These are phyloP conservation scores for Trametes versicolor DNA, from an alignment of 1,284 basidiomycete species.

Conservation along the genomic window DNA sequence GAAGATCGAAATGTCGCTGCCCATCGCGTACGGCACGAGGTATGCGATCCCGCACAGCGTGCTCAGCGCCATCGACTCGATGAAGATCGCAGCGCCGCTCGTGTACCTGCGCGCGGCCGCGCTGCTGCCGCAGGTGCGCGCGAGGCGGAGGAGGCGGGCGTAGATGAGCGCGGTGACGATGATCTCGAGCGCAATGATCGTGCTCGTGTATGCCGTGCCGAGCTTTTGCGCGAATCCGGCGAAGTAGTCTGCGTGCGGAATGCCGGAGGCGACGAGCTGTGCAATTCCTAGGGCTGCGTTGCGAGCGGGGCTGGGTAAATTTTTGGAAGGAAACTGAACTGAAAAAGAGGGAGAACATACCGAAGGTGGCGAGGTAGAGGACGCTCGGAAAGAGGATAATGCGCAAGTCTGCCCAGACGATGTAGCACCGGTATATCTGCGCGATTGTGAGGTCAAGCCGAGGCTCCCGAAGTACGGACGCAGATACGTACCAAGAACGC, in stretches of 20 bases:
- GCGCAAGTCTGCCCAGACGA: conserved; percentile 26
- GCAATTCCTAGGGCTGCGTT: conserved; percentile 29
- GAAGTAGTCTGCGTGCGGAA: conserved; percentile 29
- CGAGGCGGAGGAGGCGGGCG: conserved; percentile 24
- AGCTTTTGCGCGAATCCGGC: conserved; percentile 27
- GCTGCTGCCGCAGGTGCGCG: not conserved
- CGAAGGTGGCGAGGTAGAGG: conserved; percentile 18
- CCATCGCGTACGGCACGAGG: conserved; percentile 26
- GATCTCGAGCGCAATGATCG: conserved; percentile 29
- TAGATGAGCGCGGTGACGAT: conserved; percentile 31
- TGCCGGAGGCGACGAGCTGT: conserved; percentile 29
- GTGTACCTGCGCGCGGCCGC: conserved; percentile 22
- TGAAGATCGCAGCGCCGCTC: conserved; percentile 25
- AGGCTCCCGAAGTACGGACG: too few relatives aligned
- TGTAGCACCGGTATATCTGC: conserved; percentile 31
- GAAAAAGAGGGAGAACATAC: conserved; percentile 6
- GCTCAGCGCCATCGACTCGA: conserved; percentile 26
- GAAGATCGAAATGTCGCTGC: conserved; percentile 23
- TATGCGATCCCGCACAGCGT: conserved; percentile 30
- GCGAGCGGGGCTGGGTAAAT: not conserved
- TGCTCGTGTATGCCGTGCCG: conserved; percentile 30
- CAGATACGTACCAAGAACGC: conserved; percentile 20
- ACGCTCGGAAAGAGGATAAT: conserved; percentile 20
- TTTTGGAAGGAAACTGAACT: not conserved
- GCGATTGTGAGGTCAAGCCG: not conserved